Evolutionary conservation across 208 protist species (phyloP).

Genomic region (Kentomonas sorsogonicus): DNA sequence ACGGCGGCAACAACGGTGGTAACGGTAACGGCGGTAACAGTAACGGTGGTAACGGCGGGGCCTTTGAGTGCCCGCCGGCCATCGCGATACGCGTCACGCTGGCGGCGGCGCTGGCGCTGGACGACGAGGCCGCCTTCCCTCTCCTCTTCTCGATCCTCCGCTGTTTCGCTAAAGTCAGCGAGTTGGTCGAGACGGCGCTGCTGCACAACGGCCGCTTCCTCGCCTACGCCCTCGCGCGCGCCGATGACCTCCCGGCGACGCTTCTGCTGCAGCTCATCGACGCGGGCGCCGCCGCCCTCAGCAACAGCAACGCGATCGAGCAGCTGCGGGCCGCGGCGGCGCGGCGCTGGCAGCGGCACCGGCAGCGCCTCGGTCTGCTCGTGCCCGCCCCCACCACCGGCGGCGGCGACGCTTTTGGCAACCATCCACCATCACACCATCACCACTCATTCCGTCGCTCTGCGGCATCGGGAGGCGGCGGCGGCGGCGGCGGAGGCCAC

Average conservation of each 20-base stretch:
- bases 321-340: conserved; percentile 22
- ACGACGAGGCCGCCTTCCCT: conserved; percentile 29
- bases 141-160: conserved; percentile 35
- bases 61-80: too few relatives aligned
- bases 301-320: conserved; percentile 39
- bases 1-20: too few relatives aligned
- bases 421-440: too few relatives aligned
- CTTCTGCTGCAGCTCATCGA: conserved; percentile 20
- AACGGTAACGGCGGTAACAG: too few relatives aligned
- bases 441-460: too few relatives aligned
- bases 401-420: too few relatives aligned
- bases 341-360: neutral
- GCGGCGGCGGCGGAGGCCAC: too few relatives aligned
- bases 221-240: conserved; percentile 17
- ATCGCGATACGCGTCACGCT: too few relatives aligned
- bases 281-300: conserved; percentile 17
- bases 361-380: too few relatives aligned
- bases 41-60: too few relatives aligned
- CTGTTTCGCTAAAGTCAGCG: conserved; percentile 12
- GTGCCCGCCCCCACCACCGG: neutral
- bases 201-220: conserved; percentile 57
- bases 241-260: conserved; percentile 1
- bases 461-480: too few relatives aligned
- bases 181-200: conserved; percentile 18
- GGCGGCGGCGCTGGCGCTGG: too few relatives aligned